These are phyloP conservation scores for Earliella scabrosa DNA, from an alignment of 1,284 basidiomycete genomes.

Conservation along the genomic window DNA sequence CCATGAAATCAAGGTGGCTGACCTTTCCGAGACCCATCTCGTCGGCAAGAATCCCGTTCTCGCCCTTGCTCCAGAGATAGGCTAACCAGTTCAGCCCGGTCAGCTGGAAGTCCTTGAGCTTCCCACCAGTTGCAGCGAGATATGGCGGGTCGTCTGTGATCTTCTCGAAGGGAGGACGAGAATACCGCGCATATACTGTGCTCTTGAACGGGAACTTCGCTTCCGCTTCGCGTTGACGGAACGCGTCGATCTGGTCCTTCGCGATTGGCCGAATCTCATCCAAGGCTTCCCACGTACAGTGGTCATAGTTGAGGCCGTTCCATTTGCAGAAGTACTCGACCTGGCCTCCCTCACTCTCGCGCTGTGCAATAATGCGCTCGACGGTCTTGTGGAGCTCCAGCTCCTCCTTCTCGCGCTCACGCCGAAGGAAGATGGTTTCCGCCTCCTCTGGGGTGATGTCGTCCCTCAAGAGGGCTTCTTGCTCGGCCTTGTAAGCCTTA, in stretches of 20 bases:
- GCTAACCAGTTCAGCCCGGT: slow-evolving; percentile 99
- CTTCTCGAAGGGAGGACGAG: slow-evolving; percentile 84
- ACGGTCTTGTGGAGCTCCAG: slow-evolving; percentile 91
- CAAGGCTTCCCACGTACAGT: slow-evolving; percentile 94
- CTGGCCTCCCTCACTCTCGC: slow-evolving; percentile 70
- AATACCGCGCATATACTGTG: slow-evolving; percentile 65
- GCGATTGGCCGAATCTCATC: slow-evolving; percentile 81
- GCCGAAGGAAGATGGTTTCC: slow-evolving; percentile 88
- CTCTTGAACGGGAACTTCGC: slow-evolving; percentile 91
- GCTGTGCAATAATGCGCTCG: slow-evolving; percentile 89
- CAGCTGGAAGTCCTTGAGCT: slow-evolving; percentile 97
- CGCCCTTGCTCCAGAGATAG: slow-evolving; percentile 93
- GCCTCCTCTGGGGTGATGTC: slow-evolving; percentile 86
- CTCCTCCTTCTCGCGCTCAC: slow-evolving; percentile 89
- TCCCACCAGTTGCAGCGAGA: slow-evolving; percentile 76
- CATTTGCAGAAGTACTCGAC: slow-evolving; percentile 98
- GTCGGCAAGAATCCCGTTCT: slow-evolving; percentile 98
- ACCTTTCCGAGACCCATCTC: slow-evolving; percentile 99
- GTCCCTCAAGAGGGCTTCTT: slow-evolving; percentile 69
- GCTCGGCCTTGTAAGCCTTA: slow-evolving; percentile 81
- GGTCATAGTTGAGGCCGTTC: slow-evolving; percentile 92
- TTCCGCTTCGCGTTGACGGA: slow-evolving; percentile 78
- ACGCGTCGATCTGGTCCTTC: slow-evolving; percentile 80
- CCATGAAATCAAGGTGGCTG: neutral
- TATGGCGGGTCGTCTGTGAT: slow-evolving; percentile 93